phyloP scores from a whole-genome alignment of 176 grass and related monocot species.

The Tillandsia fasciculata region DNA sequence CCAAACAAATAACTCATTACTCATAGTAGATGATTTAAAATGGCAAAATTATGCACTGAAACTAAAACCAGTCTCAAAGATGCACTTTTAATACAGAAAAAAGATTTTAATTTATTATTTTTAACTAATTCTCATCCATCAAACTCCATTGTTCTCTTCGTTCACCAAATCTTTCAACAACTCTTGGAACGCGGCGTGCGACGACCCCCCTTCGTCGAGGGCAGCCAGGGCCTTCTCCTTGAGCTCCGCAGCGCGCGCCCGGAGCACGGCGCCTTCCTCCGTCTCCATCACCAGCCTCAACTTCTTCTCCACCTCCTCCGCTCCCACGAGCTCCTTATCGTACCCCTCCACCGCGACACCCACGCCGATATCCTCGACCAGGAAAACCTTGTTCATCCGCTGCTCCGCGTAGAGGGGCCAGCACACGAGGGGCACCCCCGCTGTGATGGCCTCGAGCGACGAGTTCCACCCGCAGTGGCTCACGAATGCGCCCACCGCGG shows the following conservation, averaged over 20 bases:
- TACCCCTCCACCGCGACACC: constrained; percentile 27
- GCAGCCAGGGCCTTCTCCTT: constrained; percentile 9
- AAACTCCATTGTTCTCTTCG: background rate
- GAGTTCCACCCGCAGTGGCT: constrained; percentile 27
- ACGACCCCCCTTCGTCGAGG: constrained; percentile 8
- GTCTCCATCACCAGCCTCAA: constrained; percentile 23
- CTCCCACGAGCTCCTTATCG: constrained; percentile 34
- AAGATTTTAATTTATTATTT: no score
- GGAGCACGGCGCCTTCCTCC: constrained; percentile 5
- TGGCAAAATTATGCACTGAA: no score
- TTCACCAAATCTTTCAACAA: background rate
- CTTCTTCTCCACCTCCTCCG: constrained; percentile 46
- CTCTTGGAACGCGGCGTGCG: background rate
- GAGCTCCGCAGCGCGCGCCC: background rate
- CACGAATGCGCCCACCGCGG: constrained; percentile 22
- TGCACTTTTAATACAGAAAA: no score
- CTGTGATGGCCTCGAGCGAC: constrained; percentile 2
- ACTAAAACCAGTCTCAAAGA: no score
- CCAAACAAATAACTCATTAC: no score
- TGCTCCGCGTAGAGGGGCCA: constrained; percentile 80
- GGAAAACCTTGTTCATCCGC: constrained; percentile 39
- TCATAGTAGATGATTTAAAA: no score
- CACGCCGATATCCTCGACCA: constrained; percentile 47
- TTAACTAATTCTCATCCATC: no score
- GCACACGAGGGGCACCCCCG: constrained; percentile 15